These are phyloP conservation scores for Lichenothelia convexa DNA, from an alignment of 495 filamentous ascomycete genomes.

Conservation along the genomic window DNA sequence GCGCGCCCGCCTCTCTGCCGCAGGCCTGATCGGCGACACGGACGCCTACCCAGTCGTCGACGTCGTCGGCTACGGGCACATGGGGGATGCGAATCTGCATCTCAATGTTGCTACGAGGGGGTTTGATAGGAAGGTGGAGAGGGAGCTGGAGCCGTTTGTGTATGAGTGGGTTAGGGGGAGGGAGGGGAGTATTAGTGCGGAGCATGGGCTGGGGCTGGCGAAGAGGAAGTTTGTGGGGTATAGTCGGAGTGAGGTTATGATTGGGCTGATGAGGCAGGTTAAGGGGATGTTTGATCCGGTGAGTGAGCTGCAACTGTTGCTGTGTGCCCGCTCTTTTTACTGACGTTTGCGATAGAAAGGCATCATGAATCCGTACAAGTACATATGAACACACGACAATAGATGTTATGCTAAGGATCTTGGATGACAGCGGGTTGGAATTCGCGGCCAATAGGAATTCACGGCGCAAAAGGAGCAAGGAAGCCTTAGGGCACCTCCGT, in stretches of 20 bases:
- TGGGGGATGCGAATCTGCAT: constrained; percentile 92
- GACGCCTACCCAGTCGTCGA: constrained; percentile 66
- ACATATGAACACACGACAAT: constrained; percentile 29
- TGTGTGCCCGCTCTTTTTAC: background rate
- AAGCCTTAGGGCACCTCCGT: no score
- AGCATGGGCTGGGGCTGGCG: constrained; percentile 83
- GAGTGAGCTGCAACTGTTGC: constrained; percentile 10
- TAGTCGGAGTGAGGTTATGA: constrained; percentile 68
- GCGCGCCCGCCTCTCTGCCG: constrained; percentile 44
- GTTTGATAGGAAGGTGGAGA: constrained; percentile 79
- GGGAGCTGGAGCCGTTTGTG: constrained; percentile 79
- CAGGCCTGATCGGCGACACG: constrained; percentile 59
- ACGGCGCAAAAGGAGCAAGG: no score
- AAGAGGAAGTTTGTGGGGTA: constrained; percentile 93
- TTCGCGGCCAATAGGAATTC: no score
- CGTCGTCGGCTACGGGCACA: constrained; percentile 92
- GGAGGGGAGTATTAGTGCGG: constrained; percentile 84
- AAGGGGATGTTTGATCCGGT: constrained; percentile 76
- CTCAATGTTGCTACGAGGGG: constrained; percentile 66
- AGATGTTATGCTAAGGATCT: no score
- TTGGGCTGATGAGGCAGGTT: constrained; percentile 81
- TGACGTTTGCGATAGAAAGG: constrained; percentile 40
- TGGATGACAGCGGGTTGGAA: no score
- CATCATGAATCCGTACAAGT: constrained; percentile 92
- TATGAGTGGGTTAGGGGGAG: constrained; percentile 87